Evolutionary conservation across 1,284 basidiomycete species (phyloP), one percentile per base, ranked within the genome.

Genomic region (Pascua sp.): DNA sequence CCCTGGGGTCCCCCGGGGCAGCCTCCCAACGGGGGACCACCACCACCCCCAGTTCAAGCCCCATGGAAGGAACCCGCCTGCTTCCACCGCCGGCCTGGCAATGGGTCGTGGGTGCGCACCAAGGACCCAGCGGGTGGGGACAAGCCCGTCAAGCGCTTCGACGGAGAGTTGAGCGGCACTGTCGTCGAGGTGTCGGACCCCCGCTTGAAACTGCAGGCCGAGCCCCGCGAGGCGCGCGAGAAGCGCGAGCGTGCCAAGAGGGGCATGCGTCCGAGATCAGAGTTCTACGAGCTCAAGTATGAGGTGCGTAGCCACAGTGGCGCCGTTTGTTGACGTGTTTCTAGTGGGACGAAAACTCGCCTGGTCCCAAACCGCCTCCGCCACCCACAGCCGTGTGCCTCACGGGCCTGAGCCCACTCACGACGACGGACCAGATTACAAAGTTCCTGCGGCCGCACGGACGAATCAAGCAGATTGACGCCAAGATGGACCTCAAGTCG

Each of bases 321-420:
- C 24, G 24, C 24, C 24, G 24, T 32, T 32, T 32, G 42, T 54
- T 59, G 49, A 58, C 46, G 0, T 17, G 10, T 37, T n/a, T n/a
- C 36, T 73, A 92, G 88, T 86, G 87, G 79, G 92, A 96, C 73
- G 76, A 79, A 36, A 80, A 90, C 69, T 91, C 90, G 1, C 81
- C 80, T 2, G 88, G 87, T 1, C 82, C 86, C 0, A 83, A 87
- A n/a, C 91, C 90, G 0, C 85, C 88, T 0, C 84, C 85, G 0
- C 78, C 80, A 2, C 77, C 81, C 0, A 65, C 69, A 13, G 83
- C 85, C 4, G 83, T 98, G 1, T 82, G 95, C 12, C 78, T 96
- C 48, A 83, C 84, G 15, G 84, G 84, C 51, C 80, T 96, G 38
- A 85, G 87, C 5, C 84, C 86, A 0, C 78, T 94, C 24, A 88